Evolutionary conservation across 148 eudicot species (phyloP).

Genomic region (Camellia sinensis): DNA sequence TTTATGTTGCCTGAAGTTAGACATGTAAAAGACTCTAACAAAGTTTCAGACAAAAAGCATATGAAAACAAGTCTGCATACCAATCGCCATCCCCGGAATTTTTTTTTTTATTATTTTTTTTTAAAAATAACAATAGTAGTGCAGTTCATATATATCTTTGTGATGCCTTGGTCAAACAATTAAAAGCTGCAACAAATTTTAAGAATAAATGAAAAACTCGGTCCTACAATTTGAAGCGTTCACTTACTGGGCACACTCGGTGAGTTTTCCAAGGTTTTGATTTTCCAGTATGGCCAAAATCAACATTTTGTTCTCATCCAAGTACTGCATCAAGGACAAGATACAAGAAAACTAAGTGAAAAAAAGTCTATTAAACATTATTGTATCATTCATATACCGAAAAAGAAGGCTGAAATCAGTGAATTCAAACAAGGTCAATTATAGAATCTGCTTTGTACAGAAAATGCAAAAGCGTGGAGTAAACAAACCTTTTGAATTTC

Average conservation of each 20-base stretch:
- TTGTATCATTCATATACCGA: not conserved
- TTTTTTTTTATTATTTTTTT: no score
- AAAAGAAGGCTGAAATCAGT: no score
- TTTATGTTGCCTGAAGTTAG: not conserved
- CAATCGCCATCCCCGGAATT: not conserved
- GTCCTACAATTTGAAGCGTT: not conserved
- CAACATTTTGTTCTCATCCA: slow-evolving; percentile 85
- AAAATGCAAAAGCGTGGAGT: not conserved
- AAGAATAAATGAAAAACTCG: not conserved
- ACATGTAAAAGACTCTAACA: not conserved
- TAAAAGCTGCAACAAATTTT: not conserved
- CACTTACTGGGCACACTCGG: slow-evolving; percentile 82
- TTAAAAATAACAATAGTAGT: not conserved
- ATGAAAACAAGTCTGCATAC: no score
- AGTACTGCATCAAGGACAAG: slow-evolving; percentile 45
- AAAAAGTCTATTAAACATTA: not conserved
- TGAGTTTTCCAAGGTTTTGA: slow-evolving; percentile 65
- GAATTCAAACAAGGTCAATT: no score
- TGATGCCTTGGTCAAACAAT: not conserved
- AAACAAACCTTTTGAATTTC: slow-evolving; percentile 67
- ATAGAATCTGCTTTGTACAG: no score
- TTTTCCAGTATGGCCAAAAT: slow-evolving; percentile 76
- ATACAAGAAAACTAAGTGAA: not conserved
- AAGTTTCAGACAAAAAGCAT: no score
- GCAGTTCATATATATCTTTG: not conserved